Evolutionary conservation across 176 grass and related monocot genomes (phyloP).

Genomic region (Elymus sibiricus): DNA sequence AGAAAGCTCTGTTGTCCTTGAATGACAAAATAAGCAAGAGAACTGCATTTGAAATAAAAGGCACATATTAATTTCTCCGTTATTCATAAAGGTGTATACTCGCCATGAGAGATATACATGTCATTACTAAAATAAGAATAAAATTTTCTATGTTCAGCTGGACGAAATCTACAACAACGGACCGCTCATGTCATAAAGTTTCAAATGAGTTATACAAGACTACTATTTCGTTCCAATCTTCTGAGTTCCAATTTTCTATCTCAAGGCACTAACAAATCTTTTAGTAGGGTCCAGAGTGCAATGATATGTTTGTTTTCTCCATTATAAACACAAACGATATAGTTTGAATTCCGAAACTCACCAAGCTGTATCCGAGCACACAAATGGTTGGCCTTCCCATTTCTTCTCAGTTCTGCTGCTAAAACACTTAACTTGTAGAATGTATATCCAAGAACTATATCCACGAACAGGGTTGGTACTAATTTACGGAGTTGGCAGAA

Average conservation of each 20-base stretch:
- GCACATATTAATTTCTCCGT: background rate
- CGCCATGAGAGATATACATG: background rate
- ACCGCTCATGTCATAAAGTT: background rate
- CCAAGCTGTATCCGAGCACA: background rate
- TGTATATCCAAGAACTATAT: conserved; percentile 15
- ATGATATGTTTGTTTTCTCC: background rate
- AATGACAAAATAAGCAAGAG: background rate
- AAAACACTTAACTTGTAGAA: conserved; percentile 23
- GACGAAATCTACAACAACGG: too few species aligned
- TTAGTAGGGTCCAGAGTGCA: background rate
- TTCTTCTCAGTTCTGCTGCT: conserved; percentile 22
- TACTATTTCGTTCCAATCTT: background rate
- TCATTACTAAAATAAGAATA: background rate
- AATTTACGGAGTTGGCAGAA: conserved; percentile 4
- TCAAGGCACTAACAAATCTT: background rate
- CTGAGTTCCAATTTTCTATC: too few species aligned
- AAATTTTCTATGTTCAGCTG: background rate
- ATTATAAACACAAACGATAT: background rate
- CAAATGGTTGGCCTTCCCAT: background rate
- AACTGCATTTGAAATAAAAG: background rate
- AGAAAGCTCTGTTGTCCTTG: background rate
- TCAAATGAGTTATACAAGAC: background rate
- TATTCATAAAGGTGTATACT: background rate
- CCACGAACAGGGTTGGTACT: conserved; percentile 11
- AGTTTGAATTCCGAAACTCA: conserved; percentile 7